Evolutionary conservation across 176 grass and related monocot species (phyloP), one percentile per base, ranked within the genome.

Genomic region (Oryza longistaminata): DNA sequence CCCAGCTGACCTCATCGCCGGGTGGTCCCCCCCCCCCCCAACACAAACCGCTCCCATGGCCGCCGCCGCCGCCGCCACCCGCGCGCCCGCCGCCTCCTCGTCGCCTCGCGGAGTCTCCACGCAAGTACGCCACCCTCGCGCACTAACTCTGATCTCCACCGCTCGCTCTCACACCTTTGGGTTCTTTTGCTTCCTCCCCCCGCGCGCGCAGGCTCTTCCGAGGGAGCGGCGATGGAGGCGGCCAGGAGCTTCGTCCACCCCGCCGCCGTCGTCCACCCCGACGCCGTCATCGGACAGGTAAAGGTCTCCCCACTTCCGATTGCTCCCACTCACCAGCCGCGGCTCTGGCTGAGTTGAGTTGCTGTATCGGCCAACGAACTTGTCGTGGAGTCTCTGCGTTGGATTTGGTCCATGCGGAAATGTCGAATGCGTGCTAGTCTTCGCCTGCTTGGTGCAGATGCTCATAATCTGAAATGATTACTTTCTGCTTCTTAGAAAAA

Each of bases 201-300:
- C 44, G 3, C 67, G 25, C 67, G 25, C 58, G 35, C 80, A 87
- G 87, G 58, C 68, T 71, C 29, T 31, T 81, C 85, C 9, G 53
- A 84, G 17, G 71, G 77, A 77, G 50, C 65, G 27, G 52, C 55
- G 65, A 75, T 60, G 74, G 80, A 80, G 25, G 81, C 55, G 2
- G 65, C 90, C 25, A 12, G 71, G 29, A 80, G 49, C 62, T 83
- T 90, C 84, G 70, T 87, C 80, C 89, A 87, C 37, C 80, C 88
- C 7, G 68, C 87, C 5, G 89, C 96, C 37, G 45, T 98, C 58
- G 74, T 98, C 55, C 91, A 98, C 77, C 93, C 91, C 5, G 88
- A 89, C 48, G 96, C 93, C 48, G 44, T 84, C 31, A 71, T 95
- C 74, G 96, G 96, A 12, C 85, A 93, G 93, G 96, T 95, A 70